phyloP scores from a whole-genome alignment of 2,329 filamentous ascomycete species.

The Daldinia sp. region DNA sequence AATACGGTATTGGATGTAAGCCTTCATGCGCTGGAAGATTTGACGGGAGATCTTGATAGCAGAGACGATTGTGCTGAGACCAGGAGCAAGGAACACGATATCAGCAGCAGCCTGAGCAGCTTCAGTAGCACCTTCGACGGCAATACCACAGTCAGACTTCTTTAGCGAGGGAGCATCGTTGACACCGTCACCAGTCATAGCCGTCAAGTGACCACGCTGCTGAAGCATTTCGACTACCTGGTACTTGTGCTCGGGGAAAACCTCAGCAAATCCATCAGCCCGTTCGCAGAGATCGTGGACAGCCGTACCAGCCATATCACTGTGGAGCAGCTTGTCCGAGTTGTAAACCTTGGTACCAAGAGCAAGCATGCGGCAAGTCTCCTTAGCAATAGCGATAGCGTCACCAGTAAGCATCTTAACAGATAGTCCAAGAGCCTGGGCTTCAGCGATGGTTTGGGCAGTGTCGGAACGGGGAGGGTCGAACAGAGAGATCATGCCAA shows the following conservation, averaged over 20 bases:
- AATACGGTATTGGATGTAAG: slow-evolving; percentile 76
- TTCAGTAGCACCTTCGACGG: slow-evolving; percentile 72
- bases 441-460: slow-evolving; percentile 76
- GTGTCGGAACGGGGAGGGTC: slow-evolving; percentile 78
- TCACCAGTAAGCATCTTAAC: slow-evolving; percentile 83
- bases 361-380: slow-evolving; percentile 79
- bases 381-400: slow-evolving; percentile 77
- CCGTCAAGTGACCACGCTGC: slow-evolving; percentile 75
- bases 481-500: slow-evolving; percentile 80
- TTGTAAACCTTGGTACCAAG: slow-evolving; percentile 79
- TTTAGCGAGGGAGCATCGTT: slow-evolving; percentile 74
- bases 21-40: slow-evolving; percentile 77
- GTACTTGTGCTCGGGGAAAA: slow-evolving; percentile 80
- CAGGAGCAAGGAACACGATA: slow-evolving; percentile 73
- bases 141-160: slow-evolving; percentile 75
- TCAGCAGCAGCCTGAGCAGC: slow-evolving; percentile 72
- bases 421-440: slow-evolving; percentile 74
- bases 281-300: slow-evolving; percentile 78
- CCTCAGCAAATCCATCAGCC: slow-evolving; percentile 76
- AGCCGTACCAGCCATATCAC: slow-evolving; percentile 72
- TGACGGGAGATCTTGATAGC: slow-evolving; percentile 74
- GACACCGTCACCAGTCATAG: slow-evolving; percentile 78
- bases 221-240: slow-evolving; percentile 79
- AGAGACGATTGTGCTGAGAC: slow-evolving; percentile 71
- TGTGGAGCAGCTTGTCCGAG: slow-evolving; percentile 75